These are phyloP conservation scores for Lippia alba DNA, from an alignment of 305 asterid genomes.

Conservation along the genomic window DNA sequence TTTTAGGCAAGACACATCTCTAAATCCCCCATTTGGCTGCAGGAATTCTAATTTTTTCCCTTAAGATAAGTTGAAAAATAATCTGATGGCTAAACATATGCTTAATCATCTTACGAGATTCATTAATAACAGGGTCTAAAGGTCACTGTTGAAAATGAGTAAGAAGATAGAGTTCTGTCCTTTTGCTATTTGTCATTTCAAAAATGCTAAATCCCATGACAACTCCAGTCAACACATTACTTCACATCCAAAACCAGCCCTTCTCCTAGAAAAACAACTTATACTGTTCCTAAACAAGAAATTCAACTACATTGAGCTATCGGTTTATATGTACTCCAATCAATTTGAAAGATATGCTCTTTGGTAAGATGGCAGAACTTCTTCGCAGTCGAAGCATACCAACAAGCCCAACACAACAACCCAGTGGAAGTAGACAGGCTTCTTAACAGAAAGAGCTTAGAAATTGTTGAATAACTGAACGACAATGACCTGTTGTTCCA, in stretches of 20 bases:
- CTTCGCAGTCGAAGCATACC: conserved; percentile 28
- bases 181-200: background rate
- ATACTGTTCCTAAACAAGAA: conserved; percentile 11
- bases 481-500: conserved; percentile 89
- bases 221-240: conserved; percentile 21
- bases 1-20: no score
- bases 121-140: no score
- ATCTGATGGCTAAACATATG: no score
- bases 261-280: background rate
- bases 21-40: no score
- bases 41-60: no score
- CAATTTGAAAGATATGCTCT: background rate
- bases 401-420: conserved; percentile 24
- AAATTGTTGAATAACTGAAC: conserved; percentile 9
- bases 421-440: conserved; percentile 27
- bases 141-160: no score
- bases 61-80: no score
- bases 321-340: background rate
- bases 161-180: background rate
- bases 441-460: conserved; percentile 25
- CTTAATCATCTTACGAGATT: no score
- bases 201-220: conserved; percentile 12
- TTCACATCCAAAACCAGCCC: conserved; percentile 9
- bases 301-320: conserved; percentile 8
- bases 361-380: conserved; percentile 20